Conservation (phyloP, 2,329 filamentous ascomycete genomes). For the Neurospora sp. region DNA sequence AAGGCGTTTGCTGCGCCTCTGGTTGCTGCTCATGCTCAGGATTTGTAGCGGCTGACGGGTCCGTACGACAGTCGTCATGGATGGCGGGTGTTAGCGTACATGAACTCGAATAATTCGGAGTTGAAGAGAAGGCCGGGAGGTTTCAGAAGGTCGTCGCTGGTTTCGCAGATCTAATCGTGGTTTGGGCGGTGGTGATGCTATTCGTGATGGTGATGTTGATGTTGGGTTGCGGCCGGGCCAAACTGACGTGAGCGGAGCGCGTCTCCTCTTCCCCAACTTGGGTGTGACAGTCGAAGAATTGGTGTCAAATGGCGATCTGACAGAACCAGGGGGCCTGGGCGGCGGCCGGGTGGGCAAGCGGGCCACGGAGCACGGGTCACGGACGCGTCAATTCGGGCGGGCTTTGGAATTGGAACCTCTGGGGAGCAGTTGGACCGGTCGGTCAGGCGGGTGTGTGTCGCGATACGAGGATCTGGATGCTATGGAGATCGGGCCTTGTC, state of each 20-base stretch:
- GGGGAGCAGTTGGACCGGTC: neutral
- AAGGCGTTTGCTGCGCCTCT: slow-evolving; percentile 54
- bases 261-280: slow-evolving; percentile 5
- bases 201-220: neutral
- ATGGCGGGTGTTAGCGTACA: slow-evolving; percentile 31
- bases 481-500: neutral
- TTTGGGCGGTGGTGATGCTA: neutral
- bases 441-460: neutral
- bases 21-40: slow-evolving; percentile 58
- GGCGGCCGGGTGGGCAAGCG: slow-evolving; percentile 2
- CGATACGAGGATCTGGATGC: slow-evolving; percentile 1
- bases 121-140: slow-evolving; percentile 12
- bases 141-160: neutral
- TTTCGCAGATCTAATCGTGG: neutral
- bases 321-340: slow-evolving; percentile 3
- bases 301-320: neutral
- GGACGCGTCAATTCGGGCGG: slow-evolving; percentile 15
- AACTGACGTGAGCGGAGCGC: slow-evolving; percentile 1
- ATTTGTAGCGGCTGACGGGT: slow-evolving; percentile 54
- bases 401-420: neutral
- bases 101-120: slow-evolving; percentile 9
- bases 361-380: neutral
- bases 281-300: neutral
- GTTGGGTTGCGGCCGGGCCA: neutral
- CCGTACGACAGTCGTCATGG: slow-evolving; percentile 62